These are phyloP conservation scores for Coemansia sp. DNA, from an alignment of 192 early-diverging fungal species.

Conservation along the genomic window DNA sequence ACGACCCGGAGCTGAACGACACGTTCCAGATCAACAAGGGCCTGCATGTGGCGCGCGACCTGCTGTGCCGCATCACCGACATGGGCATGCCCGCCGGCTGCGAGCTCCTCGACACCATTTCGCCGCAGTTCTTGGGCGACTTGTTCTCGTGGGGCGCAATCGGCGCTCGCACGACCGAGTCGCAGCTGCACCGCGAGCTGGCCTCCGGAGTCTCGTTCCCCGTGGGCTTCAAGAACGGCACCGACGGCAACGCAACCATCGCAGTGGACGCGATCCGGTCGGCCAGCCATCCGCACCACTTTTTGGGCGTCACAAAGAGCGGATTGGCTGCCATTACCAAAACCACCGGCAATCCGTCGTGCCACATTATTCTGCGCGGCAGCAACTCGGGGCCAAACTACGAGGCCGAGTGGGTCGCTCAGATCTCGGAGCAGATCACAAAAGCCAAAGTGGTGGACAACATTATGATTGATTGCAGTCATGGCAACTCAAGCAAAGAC, in stretches of 20 bases:
- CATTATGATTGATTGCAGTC: constrained; percentile 95
- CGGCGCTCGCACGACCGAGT: constrained; percentile 94
- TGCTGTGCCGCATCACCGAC: constrained; percentile 78
- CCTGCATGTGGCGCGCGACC: constrained; percentile 76
- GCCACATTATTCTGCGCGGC: constrained; percentile 90
- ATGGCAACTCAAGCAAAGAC: constrained; percentile 89
- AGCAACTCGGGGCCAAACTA: constrained; percentile 90
- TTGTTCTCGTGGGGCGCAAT: constrained; percentile 96
- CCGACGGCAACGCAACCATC: constrained; percentile 82
- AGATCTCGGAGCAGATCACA: constrained; percentile 58
- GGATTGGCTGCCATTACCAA: constrained; percentile 88
- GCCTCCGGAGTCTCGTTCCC: constrained; percentile 93
- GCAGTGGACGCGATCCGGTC: constrained; percentile 76
- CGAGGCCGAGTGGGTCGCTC: constrained; percentile 60
- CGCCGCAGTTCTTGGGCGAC: constrained; percentile 93
- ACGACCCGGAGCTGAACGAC: constrained; percentile 73
- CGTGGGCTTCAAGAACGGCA: constrained; percentile 98
- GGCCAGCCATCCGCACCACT: constrained; percentile 78
- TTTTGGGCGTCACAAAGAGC: constrained; percentile 93
- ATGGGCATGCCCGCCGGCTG: constrained; percentile 82
- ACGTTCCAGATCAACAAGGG: constrained; percentile 97
- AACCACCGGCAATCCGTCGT: constrained; percentile 78
- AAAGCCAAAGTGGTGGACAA: constrained; percentile 64
- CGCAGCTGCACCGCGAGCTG: constrained; percentile 92
- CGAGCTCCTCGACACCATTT: constrained; percentile 93